Evolutionary conservation across 306 rosid genomes (phyloP).

Genomic region (Fragaria vesca): DNA sequence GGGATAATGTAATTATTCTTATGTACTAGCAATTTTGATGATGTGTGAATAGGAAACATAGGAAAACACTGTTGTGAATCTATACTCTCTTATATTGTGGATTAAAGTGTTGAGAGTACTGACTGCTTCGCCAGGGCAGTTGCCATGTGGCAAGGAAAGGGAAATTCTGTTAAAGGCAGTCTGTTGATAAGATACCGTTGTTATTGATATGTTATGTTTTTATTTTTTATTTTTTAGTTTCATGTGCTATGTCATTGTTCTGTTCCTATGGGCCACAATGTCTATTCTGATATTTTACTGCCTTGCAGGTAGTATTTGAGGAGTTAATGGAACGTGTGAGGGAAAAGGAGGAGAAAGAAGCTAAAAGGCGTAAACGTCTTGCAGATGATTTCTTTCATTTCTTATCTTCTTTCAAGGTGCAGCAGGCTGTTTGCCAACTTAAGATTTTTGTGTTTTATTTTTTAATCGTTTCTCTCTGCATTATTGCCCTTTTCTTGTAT

Average conservation of each 20-base stretch:
- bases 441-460: not conserved
- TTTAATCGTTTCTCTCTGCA: constrained; percentile 16
- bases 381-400: constrained; percentile 63
- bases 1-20: constrained; percentile 1
- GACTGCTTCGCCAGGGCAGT: not conserved
- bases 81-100: not conserved
- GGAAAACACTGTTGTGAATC: not conserved
- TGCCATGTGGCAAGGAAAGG: constrained; percentile 2
- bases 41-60: not conserved
- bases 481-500: constrained; percentile 12
- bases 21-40: not conserved
- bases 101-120: not conserved
- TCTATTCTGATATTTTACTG: constrained; percentile 29
- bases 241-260: constrained; percentile 3
- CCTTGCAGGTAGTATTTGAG: constrained; percentile 81
- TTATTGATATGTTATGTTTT: constrained; percentile 8
- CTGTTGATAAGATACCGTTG: constrained; percentile 1
- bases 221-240: not conserved
- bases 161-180: too few relatives aligned
- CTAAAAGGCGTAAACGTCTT: constrained; percentile 81
- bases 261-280: constrained; percentile 4
- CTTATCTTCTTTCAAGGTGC: constrained; percentile 71
- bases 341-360: constrained; percentile 94
- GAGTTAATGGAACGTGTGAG: constrained; percentile 71
- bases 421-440: constrained; percentile 24